These are phyloP conservation scores for Sclerotiophoma versabilis DNA, from an alignment of 2,329 filamentous ascomycete species.

Conservation along the genomic window DNA sequence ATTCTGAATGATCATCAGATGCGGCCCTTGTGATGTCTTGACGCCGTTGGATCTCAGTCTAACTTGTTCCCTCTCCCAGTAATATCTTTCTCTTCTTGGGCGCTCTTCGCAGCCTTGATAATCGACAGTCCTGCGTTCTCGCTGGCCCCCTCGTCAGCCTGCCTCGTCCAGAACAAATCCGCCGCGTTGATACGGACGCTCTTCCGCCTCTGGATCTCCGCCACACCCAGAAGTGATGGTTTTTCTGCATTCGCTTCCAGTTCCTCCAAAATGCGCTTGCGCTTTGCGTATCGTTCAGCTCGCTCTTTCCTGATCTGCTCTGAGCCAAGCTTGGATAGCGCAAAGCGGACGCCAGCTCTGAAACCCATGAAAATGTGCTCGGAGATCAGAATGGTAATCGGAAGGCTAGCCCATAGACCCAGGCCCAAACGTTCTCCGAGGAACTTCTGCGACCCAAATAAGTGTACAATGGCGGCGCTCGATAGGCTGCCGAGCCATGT, in stretches of 20 bases:
- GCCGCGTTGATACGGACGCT: slow-evolving; percentile 39
- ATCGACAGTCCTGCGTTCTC: slow-evolving; percentile 29
- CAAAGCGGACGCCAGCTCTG: slow-evolving; percentile 36
- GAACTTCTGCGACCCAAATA: slow-evolving; percentile 34
- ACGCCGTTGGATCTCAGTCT: slow-evolving; percentile 1
- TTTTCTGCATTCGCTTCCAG: slow-evolving; percentile 30
- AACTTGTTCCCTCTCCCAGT: slow-evolving; percentile 20
- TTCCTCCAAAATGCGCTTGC: slow-evolving; percentile 40
- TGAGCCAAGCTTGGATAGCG: slow-evolving; percentile 36
- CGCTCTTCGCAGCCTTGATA: slow-evolving; percentile 36
- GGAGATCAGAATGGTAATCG: slow-evolving; percentile 40
- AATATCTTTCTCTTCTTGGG: slow-evolving; percentile 23
- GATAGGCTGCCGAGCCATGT: slow-evolving; percentile 45
- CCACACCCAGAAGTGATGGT: slow-evolving; percentile 26
- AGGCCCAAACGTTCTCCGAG: slow-evolving; percentile 24
- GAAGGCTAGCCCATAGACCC: slow-evolving; percentile 38
- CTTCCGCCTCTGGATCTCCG: slow-evolving; percentile 40
- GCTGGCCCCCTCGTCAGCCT: slow-evolving; percentile 38
- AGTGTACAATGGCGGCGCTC: slow-evolving; percentile 44
- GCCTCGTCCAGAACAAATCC: slow-evolving; percentile 42
- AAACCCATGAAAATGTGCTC: slow-evolving; percentile 46
- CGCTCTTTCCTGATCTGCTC: slow-evolving; percentile 39
- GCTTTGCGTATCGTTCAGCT: slow-evolving; percentile 33
- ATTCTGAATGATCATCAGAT: neutral
- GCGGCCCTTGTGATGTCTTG: neutral